Base-by-base conservation (phyloP, 805 yeast genomes). In the Ogataea methanolica region DNA sequence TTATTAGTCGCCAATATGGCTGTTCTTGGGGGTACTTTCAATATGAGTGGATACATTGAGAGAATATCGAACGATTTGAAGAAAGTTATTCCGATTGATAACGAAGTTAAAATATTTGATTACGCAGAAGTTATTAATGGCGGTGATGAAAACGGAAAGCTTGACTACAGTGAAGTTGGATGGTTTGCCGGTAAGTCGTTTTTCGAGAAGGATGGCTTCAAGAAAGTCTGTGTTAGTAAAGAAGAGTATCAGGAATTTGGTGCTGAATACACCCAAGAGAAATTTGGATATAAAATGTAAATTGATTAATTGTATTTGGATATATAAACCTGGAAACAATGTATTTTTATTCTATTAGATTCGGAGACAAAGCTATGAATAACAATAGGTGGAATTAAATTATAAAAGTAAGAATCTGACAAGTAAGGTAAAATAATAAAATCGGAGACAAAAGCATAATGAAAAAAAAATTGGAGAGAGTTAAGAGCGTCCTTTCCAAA, bases 161-260 rank as follows among this genome's bases (percentile, higher is more conserved):
- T 72, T 2, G 69, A 75, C 8, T 74, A 72, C 49, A 79, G 83
- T 0, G 57, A 59, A 23, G 31, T 58, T 35, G 62, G 63, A 0
- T 84, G 88, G 85, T 63, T 70, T 39, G 78, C 85, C 9, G 88
- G 84, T 44, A 60, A 70, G 14, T 50, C 56, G 6, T 71, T 83
- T 44, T 75, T 74, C 19, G 69, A 74, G 3, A 67, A 71, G 17
- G 77, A 70, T 31, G 72, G 77, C 8, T 69, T 75, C 47, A 64
- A 67, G 16, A 72, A 77, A 36, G 76, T 83, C 16, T 73, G 81
- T 46, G 81, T 94, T 6, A 76, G 95, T 0, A 79, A 83, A 50
- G 79, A 81, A 47, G 98, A 94, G 43, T 94, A 90, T 58, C 74
- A 79, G 53, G 99, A 94, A 64, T 84, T 88, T 60, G 99, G 99